phyloP scores from a whole-genome alignment of 768 basidiomycete genomes.

The Melanogaster broomeanus region DNA sequence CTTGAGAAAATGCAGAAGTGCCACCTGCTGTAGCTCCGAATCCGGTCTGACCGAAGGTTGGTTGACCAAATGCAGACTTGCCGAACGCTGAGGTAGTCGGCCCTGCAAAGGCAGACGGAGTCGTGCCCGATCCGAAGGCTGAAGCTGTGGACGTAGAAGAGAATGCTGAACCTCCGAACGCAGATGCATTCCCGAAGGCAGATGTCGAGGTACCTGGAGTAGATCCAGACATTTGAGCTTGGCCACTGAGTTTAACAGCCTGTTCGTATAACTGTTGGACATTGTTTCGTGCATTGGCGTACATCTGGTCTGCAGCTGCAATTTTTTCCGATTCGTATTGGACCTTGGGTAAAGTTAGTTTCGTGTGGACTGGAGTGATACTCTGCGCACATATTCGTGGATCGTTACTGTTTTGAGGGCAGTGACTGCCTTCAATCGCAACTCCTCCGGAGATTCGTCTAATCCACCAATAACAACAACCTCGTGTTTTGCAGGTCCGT shows the following conservation, averaged over 20 bases:
- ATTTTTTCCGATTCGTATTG: constrained; percentile 63
- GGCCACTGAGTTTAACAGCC: constrained; percentile 46
- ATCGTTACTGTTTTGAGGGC: constrained; percentile 56
- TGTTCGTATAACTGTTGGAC: constrained; percentile 51
- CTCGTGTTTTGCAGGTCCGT: constrained; percentile 76
- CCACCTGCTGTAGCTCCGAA: constrained; percentile 19
- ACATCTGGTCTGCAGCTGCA: constrained; percentile 51
- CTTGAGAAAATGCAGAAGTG: constrained; percentile 30
- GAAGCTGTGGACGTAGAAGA: constrained; percentile 36
- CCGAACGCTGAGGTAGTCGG: constrained; percentile 23
- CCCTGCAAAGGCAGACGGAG: constrained; percentile 35
- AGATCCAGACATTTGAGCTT: constrained; percentile 11
- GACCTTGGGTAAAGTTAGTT: constrained; percentile 33
- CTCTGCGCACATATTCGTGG: constrained; percentile 67
- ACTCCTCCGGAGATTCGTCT: constrained; percentile 80
- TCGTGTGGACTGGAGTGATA: not conserved
- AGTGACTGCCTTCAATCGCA: constrained; percentile 62
- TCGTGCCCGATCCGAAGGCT: constrained; percentile 38
- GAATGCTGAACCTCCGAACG: constrained; percentile 41
- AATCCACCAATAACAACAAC: constrained; percentile 61
- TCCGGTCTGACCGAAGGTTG: constrained; percentile 42
- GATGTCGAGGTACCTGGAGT: constrained; percentile 17
- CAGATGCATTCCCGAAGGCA: constrained; percentile 19
- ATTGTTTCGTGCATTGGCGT: constrained; percentile 51
- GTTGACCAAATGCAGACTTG: constrained; percentile 36